Evolutionary conservation across 495 filamentous ascomycete species (phyloP).

Genomic region (Aspergillus steynii): DNA sequence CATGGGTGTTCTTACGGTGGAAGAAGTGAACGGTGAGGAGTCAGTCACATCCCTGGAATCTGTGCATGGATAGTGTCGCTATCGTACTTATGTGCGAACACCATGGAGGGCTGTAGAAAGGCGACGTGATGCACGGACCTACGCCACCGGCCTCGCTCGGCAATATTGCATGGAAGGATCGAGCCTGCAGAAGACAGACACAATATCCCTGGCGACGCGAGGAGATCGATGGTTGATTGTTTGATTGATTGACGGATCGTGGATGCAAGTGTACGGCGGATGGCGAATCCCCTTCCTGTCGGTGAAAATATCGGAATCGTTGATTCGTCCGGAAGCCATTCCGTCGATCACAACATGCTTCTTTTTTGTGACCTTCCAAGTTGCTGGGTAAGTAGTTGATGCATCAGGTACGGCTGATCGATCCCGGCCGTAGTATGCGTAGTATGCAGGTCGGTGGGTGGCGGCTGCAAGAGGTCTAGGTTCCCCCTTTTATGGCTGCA

Average conservation of each 20-base stretch:
- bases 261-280: neutral
- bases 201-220: neutral
- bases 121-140: neutral
- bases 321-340: neutral
- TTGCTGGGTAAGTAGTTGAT: neutral
- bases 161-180: neutral
- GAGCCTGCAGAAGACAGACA: neutral
- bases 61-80: neutral
- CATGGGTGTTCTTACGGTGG: neutral
- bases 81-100: neutral
- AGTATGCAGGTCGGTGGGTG: neutral
- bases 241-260: neutral
- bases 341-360: neutral
- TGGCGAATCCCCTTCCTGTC: neutral
- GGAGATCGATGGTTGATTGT: neutral
- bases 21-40: neutral
- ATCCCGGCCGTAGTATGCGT: neutral
- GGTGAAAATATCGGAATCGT: neutral
- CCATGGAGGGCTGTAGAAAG: neutral
- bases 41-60: neutral
- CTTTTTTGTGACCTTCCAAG: neutral
- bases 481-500: conserved; percentile 4
- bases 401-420: neutral
- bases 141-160: neutral
- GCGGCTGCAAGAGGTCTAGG: neutral